A percentile compares a stretch with the other conserved stretches of the same genome.
These are phyloP conservation scores for Xerocomus spinulosus DNA, from an alignment of 768 basidiomycete genomes.

Conservation along the genomic window DNA sequence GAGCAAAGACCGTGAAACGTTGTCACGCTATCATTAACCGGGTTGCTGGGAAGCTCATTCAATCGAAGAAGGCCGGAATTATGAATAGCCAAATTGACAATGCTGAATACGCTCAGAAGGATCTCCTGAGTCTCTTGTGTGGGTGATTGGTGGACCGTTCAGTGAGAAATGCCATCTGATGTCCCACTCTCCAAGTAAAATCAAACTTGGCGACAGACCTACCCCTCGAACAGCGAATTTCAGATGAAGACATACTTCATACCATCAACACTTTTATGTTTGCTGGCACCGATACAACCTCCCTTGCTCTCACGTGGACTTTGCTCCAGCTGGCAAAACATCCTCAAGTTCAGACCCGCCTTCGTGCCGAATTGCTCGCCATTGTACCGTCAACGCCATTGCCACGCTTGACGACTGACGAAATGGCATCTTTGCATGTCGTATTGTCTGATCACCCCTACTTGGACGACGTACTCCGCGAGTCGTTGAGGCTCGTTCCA, in stretches of 20 bases:
- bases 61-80: slow-evolving; percentile 74
- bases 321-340: slow-evolving; percentile 69
- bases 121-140: slow-evolving; percentile 76
- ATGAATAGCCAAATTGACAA: slow-evolving; percentile 51
- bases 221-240: slow-evolving; percentile 64
- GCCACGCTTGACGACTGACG: slow-evolving; percentile 53
- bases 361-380: slow-evolving; percentile 63
- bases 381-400: slow-evolving; percentile 40
- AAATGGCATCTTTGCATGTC: slow-evolving; percentile 56
- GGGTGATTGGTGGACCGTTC: slow-evolving; percentile 27
- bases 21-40: slow-evolving; percentile 61
- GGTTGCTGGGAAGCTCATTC: slow-evolving; percentile 70
- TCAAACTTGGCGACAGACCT: slow-evolving; percentile 75
- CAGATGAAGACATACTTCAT: slow-evolving; percentile 82
- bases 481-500: slow-evolving; percentile 72
- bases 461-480: slow-evolving; percentile 72
- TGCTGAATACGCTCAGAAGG: slow-evolving; percentile 52
- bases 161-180: slow-evolving; percentile 6
- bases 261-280: slow-evolving; percentile 90
- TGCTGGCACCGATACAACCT: slow-evolving; percentile 85
- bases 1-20: slow-evolving; percentile 44
- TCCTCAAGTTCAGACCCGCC: slow-evolving; percentile 59
- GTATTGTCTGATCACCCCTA: slow-evolving; percentile 59
- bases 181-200: slow-evolving; percentile 57
- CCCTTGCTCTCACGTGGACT: slow-evolving; percentile 81